phyloP scores from a whole-genome alignment of 768 basidiomycete species.

The Leccinum barrowsii region DNA sequence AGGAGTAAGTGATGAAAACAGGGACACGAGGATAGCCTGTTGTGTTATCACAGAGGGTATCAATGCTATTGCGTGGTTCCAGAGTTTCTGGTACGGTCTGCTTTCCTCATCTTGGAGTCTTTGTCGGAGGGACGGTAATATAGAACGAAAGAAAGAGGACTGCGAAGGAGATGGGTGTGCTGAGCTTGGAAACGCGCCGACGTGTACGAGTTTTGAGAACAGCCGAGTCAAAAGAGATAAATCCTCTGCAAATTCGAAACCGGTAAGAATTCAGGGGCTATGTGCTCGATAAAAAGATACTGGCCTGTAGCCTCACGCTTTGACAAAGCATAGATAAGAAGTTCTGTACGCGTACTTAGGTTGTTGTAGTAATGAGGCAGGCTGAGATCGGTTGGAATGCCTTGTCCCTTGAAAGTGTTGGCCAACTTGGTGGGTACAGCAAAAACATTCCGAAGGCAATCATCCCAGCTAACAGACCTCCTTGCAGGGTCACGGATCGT shows the following conservation, averaged over 20 bases:
- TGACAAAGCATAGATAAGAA: slow-evolving; percentile 46
- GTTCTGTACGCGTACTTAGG: slow-evolving; percentile 51
- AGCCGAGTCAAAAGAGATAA: slow-evolving; percentile 47
- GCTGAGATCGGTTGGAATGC: slow-evolving; percentile 48
- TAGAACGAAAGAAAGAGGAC: slow-evolving; percentile 64
- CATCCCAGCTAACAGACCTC: slow-evolving; percentile 61
- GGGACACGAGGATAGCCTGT: slow-evolving; percentile 56
- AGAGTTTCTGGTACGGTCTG: slow-evolving; percentile 44
- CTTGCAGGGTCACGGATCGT: slow-evolving; percentile 20
- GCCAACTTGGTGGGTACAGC: slow-evolving; percentile 75
- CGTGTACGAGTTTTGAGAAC: slow-evolving; percentile 61
- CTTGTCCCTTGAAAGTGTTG: slow-evolving; percentile 55
- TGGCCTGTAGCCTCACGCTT: slow-evolving; percentile 38
- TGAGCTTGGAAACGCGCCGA: slow-evolving; percentile 60
- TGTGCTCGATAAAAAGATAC: slow-evolving; percentile 16
- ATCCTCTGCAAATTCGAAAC: slow-evolving; percentile 33
- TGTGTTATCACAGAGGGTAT: slow-evolving; percentile 51
- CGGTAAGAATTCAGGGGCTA: slow-evolving; percentile 7
- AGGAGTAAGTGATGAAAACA: slow-evolving; percentile 47
- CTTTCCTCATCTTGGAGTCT: slow-evolving; percentile 29
- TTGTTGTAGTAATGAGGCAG: slow-evolving; percentile 53
- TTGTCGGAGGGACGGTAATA: slow-evolving; percentile 46
- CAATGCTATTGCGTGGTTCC: slow-evolving; percentile 44
- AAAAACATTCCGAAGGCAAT: slow-evolving; percentile 61
- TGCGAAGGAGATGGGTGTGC: slow-evolving; percentile 53